Evolutionary conservation across 257 asterid species (phyloP).

Genomic region (Salvia hispanica): DNA sequence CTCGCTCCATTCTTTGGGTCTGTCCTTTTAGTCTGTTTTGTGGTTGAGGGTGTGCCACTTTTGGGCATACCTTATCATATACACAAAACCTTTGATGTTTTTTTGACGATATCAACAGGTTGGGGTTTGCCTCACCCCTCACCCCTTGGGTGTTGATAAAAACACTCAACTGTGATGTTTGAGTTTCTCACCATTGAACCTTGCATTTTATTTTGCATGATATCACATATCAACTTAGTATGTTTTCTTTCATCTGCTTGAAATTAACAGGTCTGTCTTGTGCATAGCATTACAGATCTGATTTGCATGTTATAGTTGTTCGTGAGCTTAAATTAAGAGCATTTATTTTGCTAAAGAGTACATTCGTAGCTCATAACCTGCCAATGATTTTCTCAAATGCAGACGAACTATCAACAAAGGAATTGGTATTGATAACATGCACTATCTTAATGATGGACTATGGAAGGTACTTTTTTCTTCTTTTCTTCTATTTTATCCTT

Average conservation of each 20-base stretch:
- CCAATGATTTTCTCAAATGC: slow-evolving; percentile 37
- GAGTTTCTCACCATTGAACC: background rate
- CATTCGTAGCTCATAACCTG: slow-evolving; percentile 17
- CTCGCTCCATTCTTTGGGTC: no score
- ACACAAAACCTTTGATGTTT: no score
- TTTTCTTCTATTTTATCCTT: background rate
- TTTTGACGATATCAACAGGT: no score
- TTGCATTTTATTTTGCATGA: background rate
- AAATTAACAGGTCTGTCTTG: background rate
- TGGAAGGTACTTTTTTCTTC: slow-evolving; percentile 70
- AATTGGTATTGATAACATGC: slow-evolving; percentile 97
- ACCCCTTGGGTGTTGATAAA: background rate
- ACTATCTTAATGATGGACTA: slow-evolving; percentile 98
- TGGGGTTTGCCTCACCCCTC: no score
- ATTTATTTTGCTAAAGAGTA: slow-evolving; percentile 7
- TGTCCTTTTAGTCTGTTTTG: no score
- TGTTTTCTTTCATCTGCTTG: background rate
- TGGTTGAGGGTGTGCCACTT: no score
- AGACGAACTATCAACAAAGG: slow-evolving; percentile 88
- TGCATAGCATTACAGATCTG: background rate
- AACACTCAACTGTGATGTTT: background rate
- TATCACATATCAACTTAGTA: background rate
- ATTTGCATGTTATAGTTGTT: background rate
- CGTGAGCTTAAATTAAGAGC: slow-evolving; percentile 2
- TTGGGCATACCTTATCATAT: no score